Conservation (phyloP, 768 basidiomycete species). For the Suillus paluster region DNA sequence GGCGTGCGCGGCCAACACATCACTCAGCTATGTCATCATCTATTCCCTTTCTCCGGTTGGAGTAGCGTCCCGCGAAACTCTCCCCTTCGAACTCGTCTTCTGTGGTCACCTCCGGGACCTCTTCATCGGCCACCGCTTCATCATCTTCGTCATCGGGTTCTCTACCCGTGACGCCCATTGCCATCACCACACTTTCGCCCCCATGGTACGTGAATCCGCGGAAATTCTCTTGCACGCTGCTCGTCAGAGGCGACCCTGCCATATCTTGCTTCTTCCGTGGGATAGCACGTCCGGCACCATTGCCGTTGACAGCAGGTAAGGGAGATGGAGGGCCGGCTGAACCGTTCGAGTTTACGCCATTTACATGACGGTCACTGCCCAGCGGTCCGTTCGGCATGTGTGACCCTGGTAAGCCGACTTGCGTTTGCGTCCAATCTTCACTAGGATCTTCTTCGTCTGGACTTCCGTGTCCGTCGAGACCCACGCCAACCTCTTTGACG, state of each 20-base stretch:
- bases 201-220: conserved; percentile 91
- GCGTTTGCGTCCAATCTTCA: conserved; percentile 55
- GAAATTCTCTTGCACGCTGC: conserved; percentile 95
- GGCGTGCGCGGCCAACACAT: conserved; percentile 13
- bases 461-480: conserved; percentile 47
- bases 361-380: conserved; percentile 55
- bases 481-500: conserved; percentile 70
- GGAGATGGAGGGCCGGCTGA: not conserved
- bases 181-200: conserved; percentile 63
- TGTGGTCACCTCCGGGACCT: conserved; percentile 53
- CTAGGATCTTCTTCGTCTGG: conserved; percentile 69
- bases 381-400: conserved; percentile 82
- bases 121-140: conserved; percentile 54
- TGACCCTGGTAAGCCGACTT: conserved; percentile 40
- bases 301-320: conserved; percentile 20
- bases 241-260: conserved; percentile 77
- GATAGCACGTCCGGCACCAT: conserved; percentile 40
- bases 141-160: conserved; percentile 41
- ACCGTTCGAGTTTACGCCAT: conserved; percentile 17
- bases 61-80: conserved; percentile 71
- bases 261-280: conserved; percentile 49
- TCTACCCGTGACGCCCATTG: conserved; percentile 45
- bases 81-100: conserved; percentile 78
- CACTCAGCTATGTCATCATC: conserved; percentile 39
- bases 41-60: conserved; percentile 54